phyloP scores from a whole-genome alignment of 495 filamentous ascomycete species.

The Echria macrotheca region DNA sequence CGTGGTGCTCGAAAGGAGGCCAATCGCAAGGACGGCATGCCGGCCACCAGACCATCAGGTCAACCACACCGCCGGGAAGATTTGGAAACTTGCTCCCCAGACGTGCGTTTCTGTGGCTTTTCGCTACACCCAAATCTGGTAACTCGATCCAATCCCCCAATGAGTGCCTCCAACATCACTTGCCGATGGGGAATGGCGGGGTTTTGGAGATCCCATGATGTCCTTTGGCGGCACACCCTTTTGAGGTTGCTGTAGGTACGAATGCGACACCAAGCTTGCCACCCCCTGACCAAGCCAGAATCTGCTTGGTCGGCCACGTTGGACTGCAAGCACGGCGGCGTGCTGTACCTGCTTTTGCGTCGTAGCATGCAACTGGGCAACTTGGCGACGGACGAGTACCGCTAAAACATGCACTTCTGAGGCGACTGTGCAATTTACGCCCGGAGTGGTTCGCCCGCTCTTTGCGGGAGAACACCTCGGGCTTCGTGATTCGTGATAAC shows the following conservation, averaged over 20 bases:
- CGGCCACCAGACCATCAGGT: slow-evolving; percentile 23
- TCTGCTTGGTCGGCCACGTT: no score
- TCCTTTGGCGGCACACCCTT: not conserved
- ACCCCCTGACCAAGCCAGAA: slow-evolving; percentile 16
- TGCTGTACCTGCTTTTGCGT: no score
- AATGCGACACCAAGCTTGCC: slow-evolving; percentile 6
- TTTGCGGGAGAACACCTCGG: not conserved
- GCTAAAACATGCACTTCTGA: not conserved
- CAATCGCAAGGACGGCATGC: no score
- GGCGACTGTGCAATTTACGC: not conserved
- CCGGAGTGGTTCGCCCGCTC: not conserved
- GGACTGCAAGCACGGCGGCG: no score
- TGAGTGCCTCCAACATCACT: slow-evolving; percentile 2
- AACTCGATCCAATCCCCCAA: slow-evolving; percentile 4
- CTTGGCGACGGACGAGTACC: no score
- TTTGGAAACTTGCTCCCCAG: slow-evolving; percentile 1
- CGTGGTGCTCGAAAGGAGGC: slow-evolving; percentile 1
- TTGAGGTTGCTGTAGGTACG: slow-evolving; percentile 6
- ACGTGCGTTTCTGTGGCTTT: slow-evolving; percentile 4
- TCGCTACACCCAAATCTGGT: slow-evolving; percentile 2
- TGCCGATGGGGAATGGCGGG: slow-evolving; percentile 3
- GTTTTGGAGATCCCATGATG: slow-evolving; percentile 3
- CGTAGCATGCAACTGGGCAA: no score
- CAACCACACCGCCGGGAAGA: slow-evolving; percentile 24
- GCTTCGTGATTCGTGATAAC: not conserved